Conservation (phyloP, 139 green algal genomes). For the Zygnema circumcarinatum region DNA sequence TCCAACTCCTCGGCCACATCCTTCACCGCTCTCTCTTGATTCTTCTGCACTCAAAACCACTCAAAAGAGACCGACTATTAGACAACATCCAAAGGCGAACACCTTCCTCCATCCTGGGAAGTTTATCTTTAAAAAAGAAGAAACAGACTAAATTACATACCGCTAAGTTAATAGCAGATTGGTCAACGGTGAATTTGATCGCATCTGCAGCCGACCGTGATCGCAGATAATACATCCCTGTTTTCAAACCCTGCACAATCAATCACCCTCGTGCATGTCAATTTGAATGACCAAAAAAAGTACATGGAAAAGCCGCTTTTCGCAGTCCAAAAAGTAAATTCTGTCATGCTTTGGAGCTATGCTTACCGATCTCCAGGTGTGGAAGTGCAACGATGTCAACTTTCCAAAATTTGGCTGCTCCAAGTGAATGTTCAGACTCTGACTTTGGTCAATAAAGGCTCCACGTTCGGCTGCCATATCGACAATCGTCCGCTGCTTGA, state of each 20-base stretch:
- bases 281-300: background rate
- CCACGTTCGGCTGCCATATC: constrained; percentile 98
- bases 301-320: no score
- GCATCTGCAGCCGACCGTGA: constrained; percentile 91
- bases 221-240: constrained; percentile 98
- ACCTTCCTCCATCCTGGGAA: no score
- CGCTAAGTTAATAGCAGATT: background rate
- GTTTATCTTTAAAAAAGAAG: no score
- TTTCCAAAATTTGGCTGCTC: constrained; percentile 98
- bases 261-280: background rate
- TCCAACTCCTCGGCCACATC: no score
- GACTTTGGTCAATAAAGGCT: constrained; percentile 97
- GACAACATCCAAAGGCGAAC: no score
- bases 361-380: constrained; percentile 91
- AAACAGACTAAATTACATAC: no score
- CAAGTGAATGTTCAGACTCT: constrained; percentile 99
- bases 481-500: constrained; percentile 91
- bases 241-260: constrained; percentile 81
- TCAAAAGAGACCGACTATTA: no score
- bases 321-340: no score
- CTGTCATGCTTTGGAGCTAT: no score
- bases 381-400: constrained; percentile 98
- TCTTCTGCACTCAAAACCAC: no score
- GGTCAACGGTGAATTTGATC: constrained; percentile 99
- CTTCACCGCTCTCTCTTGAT: no score